Base-by-base conservation (phyloP, 768 basidiomycete genomes). In the Mycena vulgaris region DNA sequence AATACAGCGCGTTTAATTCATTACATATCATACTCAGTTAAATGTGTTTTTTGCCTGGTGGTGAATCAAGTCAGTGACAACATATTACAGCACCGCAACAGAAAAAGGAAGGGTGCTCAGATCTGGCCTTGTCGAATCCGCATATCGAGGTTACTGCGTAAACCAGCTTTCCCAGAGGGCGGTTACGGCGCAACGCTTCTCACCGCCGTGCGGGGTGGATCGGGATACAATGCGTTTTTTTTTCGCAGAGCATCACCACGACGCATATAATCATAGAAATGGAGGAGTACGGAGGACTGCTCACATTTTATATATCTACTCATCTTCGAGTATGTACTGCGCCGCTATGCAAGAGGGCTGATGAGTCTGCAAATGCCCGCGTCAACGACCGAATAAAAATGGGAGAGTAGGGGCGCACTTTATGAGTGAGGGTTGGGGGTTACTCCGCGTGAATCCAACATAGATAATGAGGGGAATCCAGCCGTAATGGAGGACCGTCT, bases 381-480 rank as follows among this genome's bases (percentile, higher is more conserved):
- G 61, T 69, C 19, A 51, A 74, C 40, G 33, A 75, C 27, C 49
- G 68, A 35, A 47, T 25, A 28, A 14, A 7, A 60, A 28, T 5
- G 56, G 45, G 63, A 23, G 30, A 58, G 61, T 37, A 45, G n/a
- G 21, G 7, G 89, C 95, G 76, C 63, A 97, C 96, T 98, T 97
- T 82, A 97, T 97, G 77, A 98, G 85, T 42, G 95, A 96, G 23
- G 97, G 97, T 75, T 96, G 95, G 33, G 97, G 97, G 78, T 93
- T 95, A 78, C 95, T 96, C 75, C 93, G 86, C 61, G 93, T 94
- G 85, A 94, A 98, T 39, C 97, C 97, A 78, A 98, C 88, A 81
- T 96, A 98, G 77, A 99, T 97, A 77, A 99, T 95, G 78, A 97
- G 84, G 35, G 97, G 97, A 77, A 99, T 96, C 95, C 97, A 99